Base-by-base conservation (phyloP, 2,329 filamentous ascomycete genomes). In the Paraphoma chrysanthemicola region DNA sequence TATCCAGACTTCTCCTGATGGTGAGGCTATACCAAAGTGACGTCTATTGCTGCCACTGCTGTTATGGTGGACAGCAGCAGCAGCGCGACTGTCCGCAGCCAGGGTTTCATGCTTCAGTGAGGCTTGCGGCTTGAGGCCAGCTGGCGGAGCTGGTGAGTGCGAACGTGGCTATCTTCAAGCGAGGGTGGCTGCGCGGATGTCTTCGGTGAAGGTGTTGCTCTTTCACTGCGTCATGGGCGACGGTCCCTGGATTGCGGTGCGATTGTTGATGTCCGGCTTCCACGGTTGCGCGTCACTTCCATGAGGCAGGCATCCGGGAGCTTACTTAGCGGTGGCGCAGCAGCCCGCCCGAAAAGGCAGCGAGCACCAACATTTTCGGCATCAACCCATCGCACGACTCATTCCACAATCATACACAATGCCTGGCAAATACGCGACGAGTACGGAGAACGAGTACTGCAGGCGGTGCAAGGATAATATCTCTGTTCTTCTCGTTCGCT, bases 401-500 rank as follows among this genome's bases (percentile, higher is more conserved):
- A 47, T 30, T 14, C 36, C 48, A 53, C 42, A 46, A 57, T 44
- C 57, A 33, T 44, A 41, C 55, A 62, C 17, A 10, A 77, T 78
- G 74, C 71, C 75, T 12, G 72, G 71, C 41, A 77, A 72, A 57
- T 60, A 71, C 17, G 17, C 67, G 6, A 17, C 56, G 6, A 48
- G 42, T 14, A 44, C 57, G 10, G 51, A 56, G 6, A 61, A 58
- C 10, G 66, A 72, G 53, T 72, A 78, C 48, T 90, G 88, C 69
- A 78, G 81, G 63, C 82, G 87, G 61, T 90, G 88, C 73, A 81
- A 81, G 44, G 75, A 80, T 42, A 75, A 76, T 29, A 77, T 82
- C 29, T 79, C 84, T 5, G 77, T 79, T 7, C 78, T 88, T 47
- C 80, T 81, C 11, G 83, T 88, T 55, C 84, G 88, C 56, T 78